Base-by-base conservation (phyloP, 176 grass and related monocot species). In the Avena insularis region DNA sequence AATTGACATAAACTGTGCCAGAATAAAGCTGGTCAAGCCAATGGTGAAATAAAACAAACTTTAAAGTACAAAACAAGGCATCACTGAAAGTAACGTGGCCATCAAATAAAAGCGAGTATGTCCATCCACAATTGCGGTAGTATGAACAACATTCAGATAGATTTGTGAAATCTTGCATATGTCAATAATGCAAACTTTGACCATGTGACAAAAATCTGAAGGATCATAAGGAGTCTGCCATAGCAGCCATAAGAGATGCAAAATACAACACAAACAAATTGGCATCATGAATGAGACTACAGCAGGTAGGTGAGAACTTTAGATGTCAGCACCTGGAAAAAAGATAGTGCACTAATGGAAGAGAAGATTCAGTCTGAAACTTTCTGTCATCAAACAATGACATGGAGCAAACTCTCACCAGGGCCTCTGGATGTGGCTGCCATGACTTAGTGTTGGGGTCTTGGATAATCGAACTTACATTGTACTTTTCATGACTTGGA, bases 161-260 rank as follows among this genome's bases (percentile, higher is more conserved):
- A 79, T 78, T 62, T 62, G 48, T n/a, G 54, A 88, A 46, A 77
- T 47, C 20, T 53, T 50, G 74, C 21, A 40, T 71, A 73, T 55
- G 58, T 35, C 85, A 85, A 82, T 21, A 72, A 83, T 19, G 0
- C 16, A 82, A 72, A 72, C 27, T 63, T 55, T 82, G 77, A 74
- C 56, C 85, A 61, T 21, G 48, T 50, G 63, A 57, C 53, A 57
- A 61, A 59, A 68, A 71, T 82, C 38, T 67, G 29, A 84, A 85
- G 73, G 38, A 11, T 7, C 16, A 79, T 90, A 85, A 49, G 5
- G 14, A 80, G 20, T 60, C 58, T 54, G 4, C 33, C 87, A 79
- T 79, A 83, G 84, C 13, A 91, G 59, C 51, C 82, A 86, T 36
- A 83, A 85, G 77, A 71, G 63, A 87, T 77, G 81, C 79, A 87